phyloP scores from a whole-genome alignment of 2,329 filamentous ascomycete species.

The Cadophora luteo-olivacea region DNA sequence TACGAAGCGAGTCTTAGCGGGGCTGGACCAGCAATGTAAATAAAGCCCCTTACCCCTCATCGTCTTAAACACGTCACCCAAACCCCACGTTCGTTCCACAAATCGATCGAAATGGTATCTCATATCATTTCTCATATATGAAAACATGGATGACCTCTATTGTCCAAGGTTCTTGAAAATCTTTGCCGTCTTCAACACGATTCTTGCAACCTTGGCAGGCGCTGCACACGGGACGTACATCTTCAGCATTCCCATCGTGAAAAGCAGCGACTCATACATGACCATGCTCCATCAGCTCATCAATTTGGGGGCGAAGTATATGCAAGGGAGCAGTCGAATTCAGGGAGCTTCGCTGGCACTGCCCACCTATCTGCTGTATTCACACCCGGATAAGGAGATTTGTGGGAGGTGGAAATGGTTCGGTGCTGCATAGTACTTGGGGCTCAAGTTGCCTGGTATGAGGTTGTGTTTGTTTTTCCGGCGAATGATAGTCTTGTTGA shows the following conservation, averaged over 20 bases:
- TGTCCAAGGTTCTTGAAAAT: neutral
- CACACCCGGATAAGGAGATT: neutral
- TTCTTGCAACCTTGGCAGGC: neutral
- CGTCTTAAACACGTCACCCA: too few species aligned
- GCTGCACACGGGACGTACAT: neutral
- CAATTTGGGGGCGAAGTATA: neutral
- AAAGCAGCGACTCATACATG: neutral
- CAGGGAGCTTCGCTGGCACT: neutral
- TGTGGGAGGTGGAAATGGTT: neutral
- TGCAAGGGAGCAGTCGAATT: neutral
- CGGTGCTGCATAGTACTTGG: neutral
- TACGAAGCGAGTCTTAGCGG: neutral
- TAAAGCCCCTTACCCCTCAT: neutral
- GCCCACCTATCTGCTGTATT: neutral
- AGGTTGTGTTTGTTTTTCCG: slow-evolving; percentile 1
- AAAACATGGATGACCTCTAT: neutral
- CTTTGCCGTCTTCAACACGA: neutral
- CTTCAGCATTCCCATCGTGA: neutral
- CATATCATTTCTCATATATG: too few species aligned
- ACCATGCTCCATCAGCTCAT: neutral
- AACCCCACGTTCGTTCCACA: too few species aligned
- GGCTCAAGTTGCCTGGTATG: slow-evolving; percentile 6
- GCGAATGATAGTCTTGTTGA: slow-evolving; percentile 14
- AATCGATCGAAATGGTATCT: too few species aligned
- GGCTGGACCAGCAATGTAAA: neutral